Evolutionary conservation across 2,329 filamentous ascomycete species (phyloP), one percentile per base, ranked within the genome.

Genomic region (Sporothrix variecibatus): DNA sequence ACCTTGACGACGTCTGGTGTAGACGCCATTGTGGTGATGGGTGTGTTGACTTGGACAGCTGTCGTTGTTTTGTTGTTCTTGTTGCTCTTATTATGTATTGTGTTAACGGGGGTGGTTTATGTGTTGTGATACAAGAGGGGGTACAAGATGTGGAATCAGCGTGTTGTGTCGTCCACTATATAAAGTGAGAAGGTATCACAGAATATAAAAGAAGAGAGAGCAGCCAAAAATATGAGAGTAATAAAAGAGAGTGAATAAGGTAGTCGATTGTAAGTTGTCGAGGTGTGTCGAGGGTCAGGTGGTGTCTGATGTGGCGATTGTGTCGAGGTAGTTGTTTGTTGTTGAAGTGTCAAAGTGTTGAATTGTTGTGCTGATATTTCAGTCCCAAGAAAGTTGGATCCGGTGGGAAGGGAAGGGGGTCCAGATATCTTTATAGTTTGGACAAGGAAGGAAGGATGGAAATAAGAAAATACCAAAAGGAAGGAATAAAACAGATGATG

Each of bases 401-500:
- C 46, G 38, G 65, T 64, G 38, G 38, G 7, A 38, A 40, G 49
- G 31, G 9, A 70, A 51, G 49, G 67, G 67, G 31, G 46, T 17
- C n/a, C 17, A 9, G 67, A 40, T 40, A 28, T 38, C 67, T 70
- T 70, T 70, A 70, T 70, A 70, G 11, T 43, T 70, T 56, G 43
- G 43, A 51, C 26, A 28, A 28, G 23, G 34, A 71, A 58, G 51
- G 68, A 73, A 23, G 17, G 49, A 20, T 43, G 38, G 20, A 53
- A 70, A n/a, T 56, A 43, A 34, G 20, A 40, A 26, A 56, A 23
- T n/a, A 8, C 23, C 1, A 31, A 31, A 53, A 26, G 26, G 28
- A 60, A 60, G 28, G 28, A 60, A 60, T 26, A 58, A 17, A 28
- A 31, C 20, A 28, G 15, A 67, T 43, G 9, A 26, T 43, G 38